Base-by-base conservation (phyloP, 331 rosid species). In the Telfairia occidentalis region DNA sequence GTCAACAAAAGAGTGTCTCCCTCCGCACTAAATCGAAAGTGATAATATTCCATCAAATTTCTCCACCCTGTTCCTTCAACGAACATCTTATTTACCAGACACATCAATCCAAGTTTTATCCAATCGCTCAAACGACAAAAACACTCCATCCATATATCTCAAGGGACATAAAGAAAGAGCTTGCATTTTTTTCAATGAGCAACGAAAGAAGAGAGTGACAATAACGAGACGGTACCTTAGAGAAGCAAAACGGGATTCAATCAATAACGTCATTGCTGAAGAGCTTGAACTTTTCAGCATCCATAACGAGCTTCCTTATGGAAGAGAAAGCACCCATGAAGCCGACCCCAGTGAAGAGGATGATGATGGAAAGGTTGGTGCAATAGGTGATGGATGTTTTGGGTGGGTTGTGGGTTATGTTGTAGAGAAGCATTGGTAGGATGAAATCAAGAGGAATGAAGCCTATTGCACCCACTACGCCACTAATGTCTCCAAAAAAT, bases 371-470 rank as follows among this genome's bases (percentile, higher is more conserved):
- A 34, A 67, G 53, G 50, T 92, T 92, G 45, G 85, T 52, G 86
- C 90, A 84, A 54, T 87, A 90, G 79, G 89, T 76, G 40, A n/a
- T 49, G 64, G 86, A 85, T 28, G 77, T 29, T 83, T 79, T 92
- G 0, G 93, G 80, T 30, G 98, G 98, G 73, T 86, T 89, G 49
- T 89, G 89, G 40, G 98, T 90, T 65, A 85, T 55, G 83, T 89
- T 89, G 86, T 75, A 89, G 79, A 92, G 80, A 54, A 90, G 26
- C 34, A 77, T 73, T 4, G 97, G 98, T 71, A 90, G 81, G 13
- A 87, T 79, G 76, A 90, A 90, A 75, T 90, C 98, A 3, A 90
- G 92, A 45, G 97, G 98, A 5, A 89, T 87, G 73, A 87, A 87
- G 7, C 96, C 96, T 66, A 92, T 89, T 26, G 98, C 97, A 71